Evolutionary conservation across 2,329 filamentous ascomycete species (phyloP), one percentile per base, ranked within the genome.

Genomic region (Lachnellula arida): DNA sequence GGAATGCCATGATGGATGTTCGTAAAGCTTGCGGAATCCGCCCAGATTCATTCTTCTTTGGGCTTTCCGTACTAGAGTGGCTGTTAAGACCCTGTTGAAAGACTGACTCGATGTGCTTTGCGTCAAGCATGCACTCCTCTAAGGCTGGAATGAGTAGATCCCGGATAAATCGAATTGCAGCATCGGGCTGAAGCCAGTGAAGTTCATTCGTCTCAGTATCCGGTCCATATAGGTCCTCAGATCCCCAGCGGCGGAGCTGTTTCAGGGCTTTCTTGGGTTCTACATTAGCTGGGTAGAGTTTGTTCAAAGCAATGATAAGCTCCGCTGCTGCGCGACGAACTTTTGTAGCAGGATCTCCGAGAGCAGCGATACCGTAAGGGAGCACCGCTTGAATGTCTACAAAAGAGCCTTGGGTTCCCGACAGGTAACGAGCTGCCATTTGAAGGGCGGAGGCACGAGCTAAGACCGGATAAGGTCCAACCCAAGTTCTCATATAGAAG

Each of bases 51-150:
- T 73, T 71, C 55, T 80, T 81, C 62, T 77, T 80, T 9, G 59
- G 63, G 2, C 61, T 63, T 37, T 68, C 67, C 14, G 76, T 74
- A 46, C 74, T 73, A 19, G 71, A 68, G 17, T 70, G 66, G 52
- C 81, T 81, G 62, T 86, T 83, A 11, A 94, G 69, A 0, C 79
- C 73, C 34, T 76, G 78, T 57, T 81, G 78, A 5, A 96, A 70
- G 2, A 86, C 79, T 19, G 81, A 81, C 25, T 80, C 75, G 46
- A 96, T 78, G 58, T 94, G 86, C 28, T 80, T 81, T 4, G 83
- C 75, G 67, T 97, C 91, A 62, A 97, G 81, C 3, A 93, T 79
- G 66, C 87, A 95, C 71, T 97, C 94, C 71, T 97, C 92, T 9
- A 96, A 74, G 2, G 81, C 82, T 0, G 89, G 89, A 19, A 90